Evolutionary conservation across 2,329 filamentous ascomycete genomes (phyloP), one percentile per base, ranked within the genome.

Genomic region (Sphaerulina populicola): DNA sequence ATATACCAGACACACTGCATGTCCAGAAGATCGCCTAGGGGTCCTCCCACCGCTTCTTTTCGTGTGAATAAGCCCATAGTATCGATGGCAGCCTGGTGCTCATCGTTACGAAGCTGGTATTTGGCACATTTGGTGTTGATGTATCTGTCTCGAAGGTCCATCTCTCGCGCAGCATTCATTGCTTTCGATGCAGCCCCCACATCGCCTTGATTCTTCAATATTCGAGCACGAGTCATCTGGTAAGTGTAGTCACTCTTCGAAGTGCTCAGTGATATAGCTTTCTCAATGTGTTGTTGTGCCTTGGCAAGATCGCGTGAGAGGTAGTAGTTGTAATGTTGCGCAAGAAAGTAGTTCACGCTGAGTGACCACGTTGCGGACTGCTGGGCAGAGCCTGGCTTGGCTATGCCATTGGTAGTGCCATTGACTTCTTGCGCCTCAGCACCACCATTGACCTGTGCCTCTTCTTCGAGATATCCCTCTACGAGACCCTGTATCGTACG

Each of bases 1-100:
- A 98, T 73, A 68, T 83, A 98, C 94, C 93, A 98, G 61, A 97
- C 81, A 67, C 90, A 96, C 71, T 98, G 93, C 93, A 98, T 98
- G 62, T 98, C 93, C 59, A 94, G 79, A 33, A 98, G 79, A 69
- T 98, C 93, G 43, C 85, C 86, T 37, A 98, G 74, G 4, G 94
- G 87, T 1, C 93, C 93, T 5, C 88, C 89, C 10, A 85, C 79
- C 3, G 88, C 86, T 64, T 98, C 93, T 47, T 90, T 90, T 48
- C 91, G 79, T 0, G 94, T 98, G 71, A 98, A 98, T 58, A 96
- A 80, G 57, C 88, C 87, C 77, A 97, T 89, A 0, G 88, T 95
- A 62, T 87, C 81, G 47, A 97, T 73, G 0, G 87, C 91, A 60
- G 82, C 82, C 46, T 94, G 87, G 64, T 88, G 93, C 66, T 96